Conservation (phyloP, 371 early-diverging fungal species). For the Mortierella sp. region DNA sequence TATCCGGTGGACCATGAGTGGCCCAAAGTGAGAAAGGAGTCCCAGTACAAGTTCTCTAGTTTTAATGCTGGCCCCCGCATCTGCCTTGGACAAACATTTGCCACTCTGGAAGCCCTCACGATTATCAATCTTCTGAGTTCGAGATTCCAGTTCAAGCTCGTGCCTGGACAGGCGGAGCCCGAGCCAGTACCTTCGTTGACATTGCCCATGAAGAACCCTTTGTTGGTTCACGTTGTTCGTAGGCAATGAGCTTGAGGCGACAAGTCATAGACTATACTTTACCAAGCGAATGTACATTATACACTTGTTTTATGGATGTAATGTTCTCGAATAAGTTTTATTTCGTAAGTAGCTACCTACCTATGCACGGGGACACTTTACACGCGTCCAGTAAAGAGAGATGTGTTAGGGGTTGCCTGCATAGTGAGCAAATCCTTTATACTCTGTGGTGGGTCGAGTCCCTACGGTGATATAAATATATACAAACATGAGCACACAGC, state of each 20-base stretch:
- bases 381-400: slow-evolving; percentile 46
- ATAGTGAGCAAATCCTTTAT: slow-evolving; percentile 45
- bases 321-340: too few relatives aligned
- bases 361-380: too few relatives aligned
- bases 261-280: not conserved
- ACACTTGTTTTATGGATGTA: too few relatives aligned
- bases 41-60: slow-evolving; percentile 45
- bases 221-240: slow-evolving; percentile 56
- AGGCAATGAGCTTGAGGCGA: too few relatives aligned
- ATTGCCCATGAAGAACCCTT: slow-evolving; percentile 64
- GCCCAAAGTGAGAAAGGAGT: slow-evolving; percentile 46
- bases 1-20: slow-evolving; percentile 11
- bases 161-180: slow-evolving; percentile 56
- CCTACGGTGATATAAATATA: slow-evolving; percentile 22
- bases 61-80: slow-evolving; percentile 81
- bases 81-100: slow-evolving; percentile 71
- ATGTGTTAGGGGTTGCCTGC: slow-evolving; percentile 11
- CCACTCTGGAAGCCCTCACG: slow-evolving; percentile 65
- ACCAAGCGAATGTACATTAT: too few relatives aligned
- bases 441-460: slow-evolving; percentile 56
- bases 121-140: slow-evolving; percentile 59
- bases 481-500: not conserved
- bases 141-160: slow-evolving; percentile 56
- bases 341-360: too few relatives aligned
- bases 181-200: slow-evolving; percentile 59